Evolutionary conservation across 352 stramenopile species (phyloP), one percentile per base, ranked within the genome.

Genomic region (Plasmopara halstedii): DNA sequence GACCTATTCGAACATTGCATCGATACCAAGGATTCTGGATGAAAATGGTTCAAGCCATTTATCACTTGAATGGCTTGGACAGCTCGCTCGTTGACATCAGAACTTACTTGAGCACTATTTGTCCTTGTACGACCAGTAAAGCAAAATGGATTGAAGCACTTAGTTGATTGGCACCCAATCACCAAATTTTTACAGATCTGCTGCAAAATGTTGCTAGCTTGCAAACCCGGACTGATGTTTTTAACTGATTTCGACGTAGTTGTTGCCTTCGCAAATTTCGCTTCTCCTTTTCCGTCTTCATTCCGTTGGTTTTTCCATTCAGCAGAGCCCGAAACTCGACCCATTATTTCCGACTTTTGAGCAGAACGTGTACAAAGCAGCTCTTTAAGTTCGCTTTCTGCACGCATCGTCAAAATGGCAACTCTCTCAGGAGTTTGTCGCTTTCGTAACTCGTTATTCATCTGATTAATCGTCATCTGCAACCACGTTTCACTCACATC

Each of bases 241-340:
- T 29, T 29, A 10, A 11, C 25, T 43, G 31, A 35, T 6, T 43
- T 11, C 25, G 9, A 11, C 2, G n/a, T 13, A 27, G 18, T 43
- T 11, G 23, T 21, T 9, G 1, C 18, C 6, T 42, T 41, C 4
- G 7, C 4, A 6, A 14, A 21, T 25, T 21, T n/a, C 31, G 34
- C 32, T 44, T 29, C 21, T 56, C 66, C 34, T 3, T 57, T 66
- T 21, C 79, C 82, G 38, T 83, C 70, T 72, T 93, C 82, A 4
- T 67, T 68, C 7, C 82, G 66, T 29, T 77, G 62, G 39, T 46
- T 80, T 44, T 85, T 88, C 82, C 82, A 93, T 29, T 91, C 79
- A 4, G 57, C 56, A 4, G 82, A 93, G 2, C 82, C 82, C 5
- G 82, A 93, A 26, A 90, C 70, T 20, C 82, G 76, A 7, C 82